A percentile compares a stretch with the other conserved stretches of the same genome.
Conservation (phyloP, 1,139 yeast genomes). For the Pichia sp. region DNA sequence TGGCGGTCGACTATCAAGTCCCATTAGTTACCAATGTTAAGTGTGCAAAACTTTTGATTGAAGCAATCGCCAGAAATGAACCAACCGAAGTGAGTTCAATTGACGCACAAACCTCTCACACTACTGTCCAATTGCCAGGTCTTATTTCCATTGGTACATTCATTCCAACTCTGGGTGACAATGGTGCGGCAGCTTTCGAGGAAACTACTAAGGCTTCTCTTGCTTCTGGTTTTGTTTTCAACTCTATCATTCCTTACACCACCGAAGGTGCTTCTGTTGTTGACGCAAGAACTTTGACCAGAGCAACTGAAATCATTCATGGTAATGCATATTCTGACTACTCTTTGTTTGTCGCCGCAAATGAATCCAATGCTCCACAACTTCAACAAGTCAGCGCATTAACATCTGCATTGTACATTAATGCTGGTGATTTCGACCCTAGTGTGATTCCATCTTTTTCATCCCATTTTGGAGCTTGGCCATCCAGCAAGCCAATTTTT, state of each 20-base stretch:
- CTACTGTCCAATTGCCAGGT: conserved; percentile 79
- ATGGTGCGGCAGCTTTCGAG: conserved; percentile 49
- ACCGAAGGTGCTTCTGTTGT: conserved; percentile 55
- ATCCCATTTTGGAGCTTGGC: conserved; percentile 80
- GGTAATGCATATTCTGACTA: conserved; percentile 67
- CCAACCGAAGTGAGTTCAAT: conserved; percentile 62
- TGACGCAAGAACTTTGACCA: conserved; percentile 56
- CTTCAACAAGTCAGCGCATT: conserved; percentile 56
- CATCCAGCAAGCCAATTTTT: conserved; percentile 72
- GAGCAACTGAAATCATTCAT: conserved; percentile 53
- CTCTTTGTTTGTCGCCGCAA: conserved; percentile 78
- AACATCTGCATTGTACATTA: conserved; percentile 77
- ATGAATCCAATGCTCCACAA: conserved; percentile 57
- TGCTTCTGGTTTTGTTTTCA: conserved; percentile 85
- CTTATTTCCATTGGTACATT: conserved; percentile 76
- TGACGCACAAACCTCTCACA: conserved; percentile 90
- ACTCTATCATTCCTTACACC: conserved; percentile 72
- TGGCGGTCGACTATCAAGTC: conserved; percentile 98
- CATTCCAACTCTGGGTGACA: conserved; percentile 59
- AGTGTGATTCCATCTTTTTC: conserved; percentile 71
- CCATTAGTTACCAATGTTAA: conserved; percentile 98
- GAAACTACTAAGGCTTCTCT: conserved; percentile 64
- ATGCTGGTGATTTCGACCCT: conserved; percentile 65
- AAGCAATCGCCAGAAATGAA: conserved; percentile 75
- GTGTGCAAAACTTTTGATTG: conserved; percentile 91